Conservation (phyloP, 208 protist genomes). For the Trypanosoma theileri region DNA sequence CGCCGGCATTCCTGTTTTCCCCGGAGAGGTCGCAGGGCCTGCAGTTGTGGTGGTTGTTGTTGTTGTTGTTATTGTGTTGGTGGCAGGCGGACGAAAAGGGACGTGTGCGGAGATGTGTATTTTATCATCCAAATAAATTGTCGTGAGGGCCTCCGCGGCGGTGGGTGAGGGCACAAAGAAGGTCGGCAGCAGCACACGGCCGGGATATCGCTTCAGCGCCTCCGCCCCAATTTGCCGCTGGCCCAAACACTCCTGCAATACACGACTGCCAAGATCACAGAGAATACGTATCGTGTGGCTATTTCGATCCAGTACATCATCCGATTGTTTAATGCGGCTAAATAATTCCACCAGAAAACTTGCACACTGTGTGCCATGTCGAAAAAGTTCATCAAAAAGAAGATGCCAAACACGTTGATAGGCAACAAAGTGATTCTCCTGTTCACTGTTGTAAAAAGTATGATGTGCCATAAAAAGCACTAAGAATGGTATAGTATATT, state of each 20-base stretch:
- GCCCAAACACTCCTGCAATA: slow-evolving; percentile 65
- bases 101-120: slow-evolving; percentile 48
- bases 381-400: slow-evolving; percentile 80
- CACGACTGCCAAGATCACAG: slow-evolving; percentile 66
- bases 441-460: slow-evolving; percentile 64
- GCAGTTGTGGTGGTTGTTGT: slow-evolving; percentile 21
- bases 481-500: slow-evolving; percentile 82
- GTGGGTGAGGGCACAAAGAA: slow-evolving; percentile 49
- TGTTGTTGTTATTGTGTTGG: slow-evolving; percentile 4
- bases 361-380: slow-evolving; percentile 59
- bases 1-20: neutral
- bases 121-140: slow-evolving; percentile 44
- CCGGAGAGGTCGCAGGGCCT: neutral
- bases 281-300: slow-evolving; percentile 54
- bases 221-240: slow-evolving; percentile 56
- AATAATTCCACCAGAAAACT: slow-evolving; percentile 77
- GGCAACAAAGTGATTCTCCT: slow-evolving; percentile 45
- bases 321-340: slow-evolving; percentile 63
- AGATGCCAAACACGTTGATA: slow-evolving; percentile 85
- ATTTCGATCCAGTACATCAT: slow-evolving; percentile 57
- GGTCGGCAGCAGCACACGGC: slow-evolving; percentile 57
- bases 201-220: slow-evolving; percentile 65
- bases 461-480: slow-evolving; percentile 81
- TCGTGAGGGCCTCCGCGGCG: slow-evolving; percentile 33
- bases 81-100: slow-evolving; percentile 37